Conservation (phyloP, 257 asterid genomes). For the Nicotiana otophora region DNA sequence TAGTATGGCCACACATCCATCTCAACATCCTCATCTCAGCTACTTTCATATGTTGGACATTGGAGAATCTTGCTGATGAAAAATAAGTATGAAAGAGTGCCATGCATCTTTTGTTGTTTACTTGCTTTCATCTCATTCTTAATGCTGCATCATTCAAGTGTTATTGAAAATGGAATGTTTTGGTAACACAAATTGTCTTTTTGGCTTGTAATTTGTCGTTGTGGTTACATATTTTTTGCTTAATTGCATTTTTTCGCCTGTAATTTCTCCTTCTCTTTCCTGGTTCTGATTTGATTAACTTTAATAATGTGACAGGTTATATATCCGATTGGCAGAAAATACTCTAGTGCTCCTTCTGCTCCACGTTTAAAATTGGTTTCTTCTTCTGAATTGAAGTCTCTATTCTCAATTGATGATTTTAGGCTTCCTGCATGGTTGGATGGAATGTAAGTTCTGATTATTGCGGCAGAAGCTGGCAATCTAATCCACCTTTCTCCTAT, state of each 20-base stretch:
- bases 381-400: conserved; percentile 69
- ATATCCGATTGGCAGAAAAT: conserved; percentile 76
- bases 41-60: too few relatives aligned
- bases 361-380: conserved; percentile 83
- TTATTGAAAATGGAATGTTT: not conserved
- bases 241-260: not conserved
- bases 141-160: not conserved
- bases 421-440: conserved; percentile 92
- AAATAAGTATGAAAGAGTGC: not conserved
- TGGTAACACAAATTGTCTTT: not conserved
- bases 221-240: not conserved
- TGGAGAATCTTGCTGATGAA: not conserved
- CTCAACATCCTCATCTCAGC: too few relatives aligned
- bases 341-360: conserved; percentile 44
- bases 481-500: not conserved
- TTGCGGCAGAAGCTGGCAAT: not conserved
- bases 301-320: conserved; percentile 41
- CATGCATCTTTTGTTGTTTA: not conserved
- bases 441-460: conserved; percentile 66
- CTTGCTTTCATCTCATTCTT: not conserved
- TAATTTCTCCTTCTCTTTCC: not conserved
- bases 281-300: conserved; percentile 4
- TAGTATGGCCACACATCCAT: too few relatives aligned
- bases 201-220: not conserved
- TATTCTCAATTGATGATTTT: conserved; percentile 78